Base-by-base conservation (phyloP, 805 yeast genomes). In the Yarrowia porcina region DNA sequence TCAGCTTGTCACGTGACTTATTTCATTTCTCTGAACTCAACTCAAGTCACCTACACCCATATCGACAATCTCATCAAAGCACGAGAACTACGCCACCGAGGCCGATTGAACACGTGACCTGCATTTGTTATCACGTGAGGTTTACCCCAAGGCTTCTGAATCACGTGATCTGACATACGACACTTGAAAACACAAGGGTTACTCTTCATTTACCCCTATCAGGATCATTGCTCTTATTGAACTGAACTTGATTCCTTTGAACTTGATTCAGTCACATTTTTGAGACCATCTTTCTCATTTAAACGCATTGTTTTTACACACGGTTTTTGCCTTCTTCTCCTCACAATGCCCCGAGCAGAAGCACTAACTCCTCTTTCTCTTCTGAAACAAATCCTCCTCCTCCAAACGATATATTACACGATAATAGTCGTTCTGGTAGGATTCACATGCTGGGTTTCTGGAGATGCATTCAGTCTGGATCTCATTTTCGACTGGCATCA, bases 401-500 rank as follows among this genome's bases (percentile, higher is more conserved):
- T 93, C 25, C 99, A 93, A 72, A 70, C 83, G 36, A 84, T 89
- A 64, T 92, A 92, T 75, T 93, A 93, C 70, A 69, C 82, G 6
- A 82, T 90, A 2, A 97, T 96, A 1, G 71, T 82, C 0, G 71
- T 87, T 7, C 73, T 90, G 45, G 87, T 91, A 66, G 83, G 81
- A 65, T 76, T 86, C 38, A 82, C 88, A 60, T 83, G 91, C 1
- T 76, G 83, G 60, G 76, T 94, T 12, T 79, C 85, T 32, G 97
- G 97, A 0, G 83, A 86, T 69, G 82, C 81, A 21, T 86, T 90
- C 75, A 75, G 82, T 7, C 70, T 87, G 20, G 83, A 77, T 39
- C 87, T 94, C 87, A 77, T 92, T 12, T 88, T 92, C 68, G 85
- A 90, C 54, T 92, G 97, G 96, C 83, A 84, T 65, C 75, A 82